Evolutionary conservation across 768 basidiomycete genomes (phyloP).

Genomic region (Tubosaeta sp.): DNA sequence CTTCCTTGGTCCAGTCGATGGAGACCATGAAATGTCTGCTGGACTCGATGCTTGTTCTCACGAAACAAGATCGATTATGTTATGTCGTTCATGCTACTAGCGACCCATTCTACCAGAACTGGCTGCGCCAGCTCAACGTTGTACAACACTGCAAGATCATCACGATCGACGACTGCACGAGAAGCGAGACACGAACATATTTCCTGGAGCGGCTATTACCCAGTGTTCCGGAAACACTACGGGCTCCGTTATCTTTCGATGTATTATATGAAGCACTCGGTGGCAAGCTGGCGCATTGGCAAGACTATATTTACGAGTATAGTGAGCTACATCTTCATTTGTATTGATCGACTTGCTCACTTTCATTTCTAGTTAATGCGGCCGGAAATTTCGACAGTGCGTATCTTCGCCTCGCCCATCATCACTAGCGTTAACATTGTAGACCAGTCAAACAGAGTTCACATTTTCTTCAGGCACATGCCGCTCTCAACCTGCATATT

Average conservation of each 20-base stretch:
- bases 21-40: slow-evolving; percentile 83
- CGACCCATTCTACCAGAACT: slow-evolving; percentile 82
- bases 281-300: slow-evolving; percentile 80
- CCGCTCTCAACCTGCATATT: slow-evolving; percentile 80
- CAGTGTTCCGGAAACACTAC: slow-evolving; percentile 63
- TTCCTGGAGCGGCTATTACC: slow-evolving; percentile 63
- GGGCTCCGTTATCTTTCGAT: slow-evolving; percentile 59
- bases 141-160: slow-evolving; percentile 86
- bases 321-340: slow-evolving; percentile 32
- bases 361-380: slow-evolving; percentile 55
- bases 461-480: slow-evolving; percentile 82
- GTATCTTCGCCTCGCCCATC: slow-evolving; percentile 19
- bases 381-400: slow-evolving; percentile 68
- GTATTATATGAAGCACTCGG: slow-evolving; percentile 75
- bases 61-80: slow-evolving; percentile 82
- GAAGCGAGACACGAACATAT: slow-evolving; percentile 62
- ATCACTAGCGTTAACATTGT: slow-evolving; percentile 2
- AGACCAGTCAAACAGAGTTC: slow-evolving; percentile 68
- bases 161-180: slow-evolving; percentile 76
- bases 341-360: slow-evolving; percentile 1
- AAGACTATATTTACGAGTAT: slow-evolving; percentile 75
- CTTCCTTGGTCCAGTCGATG: slow-evolving; percentile 68
- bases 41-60: slow-evolving; percentile 82
- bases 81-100: slow-evolving; percentile 81
- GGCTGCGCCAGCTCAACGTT: slow-evolving; percentile 74